phyloP scores from a whole-genome alignment of 2,329 filamentous ascomycete species.

The Waltergamsia citrina region DNA sequence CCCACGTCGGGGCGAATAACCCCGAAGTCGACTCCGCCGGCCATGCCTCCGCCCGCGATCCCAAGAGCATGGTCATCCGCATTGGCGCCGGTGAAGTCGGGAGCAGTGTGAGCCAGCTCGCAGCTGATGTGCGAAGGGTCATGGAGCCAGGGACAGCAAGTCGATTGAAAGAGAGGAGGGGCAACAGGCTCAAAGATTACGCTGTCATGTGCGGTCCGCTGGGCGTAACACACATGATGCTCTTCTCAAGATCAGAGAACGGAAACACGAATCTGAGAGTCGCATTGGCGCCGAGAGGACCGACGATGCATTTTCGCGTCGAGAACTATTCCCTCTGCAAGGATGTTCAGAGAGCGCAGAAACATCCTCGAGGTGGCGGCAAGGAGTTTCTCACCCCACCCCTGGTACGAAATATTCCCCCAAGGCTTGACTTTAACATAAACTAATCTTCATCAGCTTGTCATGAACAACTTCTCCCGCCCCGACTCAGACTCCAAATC shows the following conservation, averaged over 20 bases:
- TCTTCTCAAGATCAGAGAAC: slow-evolving; percentile 82
- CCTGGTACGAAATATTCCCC: slow-evolving; percentile 44
- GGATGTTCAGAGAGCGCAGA: slow-evolving; percentile 76
- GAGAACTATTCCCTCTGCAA: slow-evolving; percentile 92
- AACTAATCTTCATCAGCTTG: slow-evolving; percentile 44
- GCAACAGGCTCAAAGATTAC: slow-evolving; percentile 85
- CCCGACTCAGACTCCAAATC: slow-evolving; percentile 49
- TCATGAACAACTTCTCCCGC: slow-evolving; percentile 95
- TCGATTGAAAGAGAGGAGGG: slow-evolving; percentile 78
- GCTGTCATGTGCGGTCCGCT: slow-evolving; percentile 91
- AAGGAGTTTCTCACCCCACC: slow-evolving; percentile 83
- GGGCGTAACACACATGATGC: slow-evolving; percentile 82
- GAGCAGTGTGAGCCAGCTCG: slow-evolving; percentile 81
- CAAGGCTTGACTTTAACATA: background rate
- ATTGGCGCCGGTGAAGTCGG: slow-evolving; percentile 92
- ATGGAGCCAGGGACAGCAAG: slow-evolving; percentile 95
- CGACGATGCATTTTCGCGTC: slow-evolving; percentile 88
- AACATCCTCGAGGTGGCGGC: slow-evolving; percentile 70
- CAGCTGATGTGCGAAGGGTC: slow-evolving; percentile 80
- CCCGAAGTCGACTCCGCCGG: slow-evolving; percentile 46
- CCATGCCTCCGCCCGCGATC: slow-evolving; percentile 57
- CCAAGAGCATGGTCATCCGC: slow-evolving; percentile 97
- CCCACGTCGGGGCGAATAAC: slow-evolving; percentile 61
- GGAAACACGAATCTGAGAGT: slow-evolving; percentile 92
- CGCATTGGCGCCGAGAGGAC: slow-evolving; percentile 78